phyloP scores from a whole-genome alignment of 192 early-diverging fungal genomes.

The Spizellomyces punctatus region DNA sequence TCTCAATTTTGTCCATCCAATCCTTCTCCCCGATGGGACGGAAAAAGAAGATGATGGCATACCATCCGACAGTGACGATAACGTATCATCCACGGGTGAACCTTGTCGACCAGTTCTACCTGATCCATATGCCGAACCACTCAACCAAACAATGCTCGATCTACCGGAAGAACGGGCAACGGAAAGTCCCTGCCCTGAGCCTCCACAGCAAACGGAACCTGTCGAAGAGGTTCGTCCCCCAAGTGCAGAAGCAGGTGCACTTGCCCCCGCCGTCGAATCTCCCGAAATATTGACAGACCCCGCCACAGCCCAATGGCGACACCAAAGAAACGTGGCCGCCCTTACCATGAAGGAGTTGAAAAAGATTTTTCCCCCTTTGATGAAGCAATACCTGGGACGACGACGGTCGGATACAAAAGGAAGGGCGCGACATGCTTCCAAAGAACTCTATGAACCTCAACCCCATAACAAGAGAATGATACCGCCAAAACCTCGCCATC shows the following conservation, averaged over 20 bases:
- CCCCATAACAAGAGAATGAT: too few species aligned
- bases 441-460: not conserved
- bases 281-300: not conserved
- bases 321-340: constrained; percentile 35
- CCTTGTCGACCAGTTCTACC: not conserved
- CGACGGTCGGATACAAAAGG: not conserved
- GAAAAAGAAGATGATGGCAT: constrained; percentile 11
- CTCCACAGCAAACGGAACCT: not conserved
- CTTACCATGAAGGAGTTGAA: constrained; percentile 45
- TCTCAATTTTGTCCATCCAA: constrained; percentile 22
- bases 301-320: constrained; percentile 34
- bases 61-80: not conserved
- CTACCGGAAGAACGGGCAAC: not conserved
- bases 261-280: not conserved
- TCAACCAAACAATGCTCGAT: not conserved
- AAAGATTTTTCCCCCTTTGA: constrained; percentile 40
- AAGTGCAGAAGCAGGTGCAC: not conserved
- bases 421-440: not conserved
- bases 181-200: not conserved
- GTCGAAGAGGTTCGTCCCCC: not conserved
- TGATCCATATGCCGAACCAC: not conserved
- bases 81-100: not conserved
- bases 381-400: constrained; percentile 27
- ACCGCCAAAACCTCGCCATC: too few species aligned
- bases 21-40: not conserved